phyloP scores from a whole-genome alignment of 2,329 filamentous ascomycete genomes.

The Penicillium sp. region DNA sequence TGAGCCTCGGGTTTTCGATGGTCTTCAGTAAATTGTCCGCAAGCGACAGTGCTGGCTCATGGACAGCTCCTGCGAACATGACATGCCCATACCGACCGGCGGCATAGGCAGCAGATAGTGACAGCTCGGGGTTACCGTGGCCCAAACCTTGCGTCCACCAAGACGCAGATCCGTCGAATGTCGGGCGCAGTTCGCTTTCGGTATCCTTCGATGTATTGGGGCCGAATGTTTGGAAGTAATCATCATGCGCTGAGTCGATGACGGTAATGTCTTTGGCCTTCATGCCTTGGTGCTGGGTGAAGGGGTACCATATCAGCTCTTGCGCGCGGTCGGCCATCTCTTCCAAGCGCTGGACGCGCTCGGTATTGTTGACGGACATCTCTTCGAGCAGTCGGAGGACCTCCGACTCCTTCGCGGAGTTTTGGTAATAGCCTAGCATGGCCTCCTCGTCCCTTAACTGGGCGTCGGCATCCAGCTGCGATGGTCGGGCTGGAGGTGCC shows the following conservation, averaged over 20 bases:
- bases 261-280: constrained; percentile 63
- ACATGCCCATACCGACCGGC: constrained; percentile 83
- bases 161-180: constrained; percentile 80
- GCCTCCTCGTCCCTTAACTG: constrained; percentile 52
- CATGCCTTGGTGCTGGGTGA: constrained; percentile 73
- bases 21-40: constrained; percentile 63
- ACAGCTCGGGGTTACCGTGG: constrained; percentile 70
- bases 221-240: constrained; percentile 69
- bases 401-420: constrained; percentile 41
- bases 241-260: constrained; percentile 78
- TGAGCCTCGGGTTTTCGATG: constrained; percentile 64
- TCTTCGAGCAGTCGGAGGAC: constrained; percentile 51
- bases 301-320: constrained; percentile 77
- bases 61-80: constrained; percentile 81
- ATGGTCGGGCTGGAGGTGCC: constrained; percentile 55
- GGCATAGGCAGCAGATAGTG: constrained; percentile 75
- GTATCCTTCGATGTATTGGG: constrained; percentile 22
- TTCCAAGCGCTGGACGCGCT: constrained; percentile 60
- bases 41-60: constrained; percentile 71
- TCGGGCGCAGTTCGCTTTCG: constrained; percentile 55
- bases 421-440: constrained; percentile 66
- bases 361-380: constrained; percentile 55
- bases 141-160: constrained; percentile 92
- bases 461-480: constrained; percentile 30
- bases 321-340: constrained; percentile 63